These are phyloP conservation scores for Zarea fungicola DNA, from an alignment of 2,329 filamentous ascomycete species.

Conservation along the genomic window DNA sequence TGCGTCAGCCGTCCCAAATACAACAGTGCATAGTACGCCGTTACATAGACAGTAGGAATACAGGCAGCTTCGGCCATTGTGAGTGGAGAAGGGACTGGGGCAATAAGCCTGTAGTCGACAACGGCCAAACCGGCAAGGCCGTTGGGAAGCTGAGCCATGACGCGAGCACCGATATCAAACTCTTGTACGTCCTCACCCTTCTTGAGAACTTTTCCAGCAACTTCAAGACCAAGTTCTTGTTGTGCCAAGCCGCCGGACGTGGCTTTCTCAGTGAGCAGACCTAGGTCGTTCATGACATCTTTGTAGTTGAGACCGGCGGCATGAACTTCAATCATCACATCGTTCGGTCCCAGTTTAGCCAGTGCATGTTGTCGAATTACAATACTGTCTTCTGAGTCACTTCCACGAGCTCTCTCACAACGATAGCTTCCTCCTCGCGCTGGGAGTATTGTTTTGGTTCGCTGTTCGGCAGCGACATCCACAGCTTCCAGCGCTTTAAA, in stretches of 20 bases:
- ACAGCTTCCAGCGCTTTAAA: neutral
- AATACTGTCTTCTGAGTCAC: neutral
- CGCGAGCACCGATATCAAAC: neutral
- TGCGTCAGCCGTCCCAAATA: neutral
- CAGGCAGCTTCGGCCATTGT: neutral
- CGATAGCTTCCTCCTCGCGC: neutral
- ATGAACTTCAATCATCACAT: neutral
- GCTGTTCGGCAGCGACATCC: neutral
- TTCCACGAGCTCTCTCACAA: neutral
- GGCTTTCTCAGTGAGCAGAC: neutral
- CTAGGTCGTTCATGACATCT: neutral
- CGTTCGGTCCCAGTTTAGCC: neutral
- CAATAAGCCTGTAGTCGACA: neutral
- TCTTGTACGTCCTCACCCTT: neutral
- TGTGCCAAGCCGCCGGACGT: neutral
- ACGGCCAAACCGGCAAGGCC: neutral
- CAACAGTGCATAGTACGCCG: constrained; percentile 4
- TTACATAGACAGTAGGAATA: neutral
- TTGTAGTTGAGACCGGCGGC: neutral
- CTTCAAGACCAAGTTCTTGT: neutral
- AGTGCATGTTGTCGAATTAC: too few relatives aligned
- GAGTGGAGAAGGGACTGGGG: too few relatives aligned
- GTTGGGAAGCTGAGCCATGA: neutral
- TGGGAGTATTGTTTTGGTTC: neutral
- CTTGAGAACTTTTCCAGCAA: neutral